Evolutionary conservation across 805 yeast genomes (phyloP).

Genomic region (Candida vartiovaarae): DNA sequence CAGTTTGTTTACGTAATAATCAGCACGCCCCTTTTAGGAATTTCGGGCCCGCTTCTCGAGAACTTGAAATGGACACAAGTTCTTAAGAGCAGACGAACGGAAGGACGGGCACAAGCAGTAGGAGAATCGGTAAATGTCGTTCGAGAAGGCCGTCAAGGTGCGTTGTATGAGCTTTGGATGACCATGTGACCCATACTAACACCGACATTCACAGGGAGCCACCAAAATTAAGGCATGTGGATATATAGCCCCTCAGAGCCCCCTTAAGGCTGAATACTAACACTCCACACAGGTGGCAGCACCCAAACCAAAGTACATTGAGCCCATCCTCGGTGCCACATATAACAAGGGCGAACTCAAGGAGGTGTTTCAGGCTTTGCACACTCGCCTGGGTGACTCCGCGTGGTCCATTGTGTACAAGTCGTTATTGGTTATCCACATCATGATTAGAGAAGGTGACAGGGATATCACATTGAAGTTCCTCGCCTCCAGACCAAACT

Average conservation of each 20-base stretch:
- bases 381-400: slow-evolving; percentile 57
- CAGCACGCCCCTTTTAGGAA: no score
- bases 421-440: slow-evolving; percentile 75
- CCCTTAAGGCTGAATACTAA: not conserved
- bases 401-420: slow-evolving; percentile 93
- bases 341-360: slow-evolving; percentile 40
- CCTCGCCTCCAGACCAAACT: slow-evolving; percentile 41
- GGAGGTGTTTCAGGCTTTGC: slow-evolving; percentile 61
- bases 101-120: no score
- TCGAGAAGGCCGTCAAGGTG: slow-evolving; percentile 67
- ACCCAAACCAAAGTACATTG: slow-evolving; percentile 95
- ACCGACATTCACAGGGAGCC: slow-evolving; percentile 39
- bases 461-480: slow-evolving; percentile 63
- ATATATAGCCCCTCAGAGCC: not conserved
- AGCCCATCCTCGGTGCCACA: slow-evolving; percentile 67
- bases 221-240: slow-evolving; percentile 47
- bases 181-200: slow-evolving; percentile 3
- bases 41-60: no score
- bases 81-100: no score
- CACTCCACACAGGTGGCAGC: slow-evolving; percentile 63
- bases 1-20: no score
- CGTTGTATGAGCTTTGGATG: slow-evolving; percentile 7
- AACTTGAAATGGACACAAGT: no score
- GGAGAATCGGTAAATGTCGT: slow-evolving; percentile 37
- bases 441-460: slow-evolving; percentile 90